These are phyloP conservation scores for Cercis canadensis DNA, from an alignment of 306 rosid species.

Conservation along the genomic window DNA sequence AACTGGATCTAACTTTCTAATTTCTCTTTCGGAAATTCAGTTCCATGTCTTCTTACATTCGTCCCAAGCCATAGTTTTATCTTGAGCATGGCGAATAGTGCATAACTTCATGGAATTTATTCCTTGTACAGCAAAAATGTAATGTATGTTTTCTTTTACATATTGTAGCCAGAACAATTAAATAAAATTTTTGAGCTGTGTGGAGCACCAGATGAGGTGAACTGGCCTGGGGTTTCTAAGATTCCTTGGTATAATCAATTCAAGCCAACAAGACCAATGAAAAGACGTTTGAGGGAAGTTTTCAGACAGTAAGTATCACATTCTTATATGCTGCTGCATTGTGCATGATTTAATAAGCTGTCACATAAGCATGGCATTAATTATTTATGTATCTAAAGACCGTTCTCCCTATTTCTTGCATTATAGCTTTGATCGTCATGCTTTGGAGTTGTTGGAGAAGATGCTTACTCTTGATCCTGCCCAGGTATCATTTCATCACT, in stretches of 20 bases:
- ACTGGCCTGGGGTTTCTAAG: constrained; percentile 78
- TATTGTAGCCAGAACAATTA: constrained; percentile 70
- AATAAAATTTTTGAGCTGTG: constrained; percentile 78
- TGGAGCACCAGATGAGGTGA: constrained; percentile 75
- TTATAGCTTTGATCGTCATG: constrained; percentile 66
- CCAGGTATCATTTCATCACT: constrained; percentile 50
- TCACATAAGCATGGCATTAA: not conserved
- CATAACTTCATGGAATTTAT: constrained; percentile 1
- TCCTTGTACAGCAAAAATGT: constrained; percentile 12
- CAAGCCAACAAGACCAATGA: constrained; percentile 70
- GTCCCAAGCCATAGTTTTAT: not conserved
- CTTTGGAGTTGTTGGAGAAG: constrained; percentile 73
- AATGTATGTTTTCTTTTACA: constrained; percentile 11
- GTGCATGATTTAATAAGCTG: not conserved
- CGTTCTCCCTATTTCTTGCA: constrained; percentile 15
- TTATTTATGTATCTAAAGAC: constrained; percentile 1
- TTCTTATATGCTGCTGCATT: constrained; percentile 2
- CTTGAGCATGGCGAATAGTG: not conserved
- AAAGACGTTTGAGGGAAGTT: constrained; percentile 68
- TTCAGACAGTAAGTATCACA: constrained; percentile 59
- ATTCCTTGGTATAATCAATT: constrained; percentile 65
- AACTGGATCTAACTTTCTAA: not conserved
- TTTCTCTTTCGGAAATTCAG: constrained; percentile 10
- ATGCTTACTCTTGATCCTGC: constrained; percentile 73
- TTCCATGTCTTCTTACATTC: not conserved